These are phyloP conservation scores for Cerrena zonata DNA, from an alignment of 1,284 basidiomycete species.

Conservation along the genomic window DNA sequence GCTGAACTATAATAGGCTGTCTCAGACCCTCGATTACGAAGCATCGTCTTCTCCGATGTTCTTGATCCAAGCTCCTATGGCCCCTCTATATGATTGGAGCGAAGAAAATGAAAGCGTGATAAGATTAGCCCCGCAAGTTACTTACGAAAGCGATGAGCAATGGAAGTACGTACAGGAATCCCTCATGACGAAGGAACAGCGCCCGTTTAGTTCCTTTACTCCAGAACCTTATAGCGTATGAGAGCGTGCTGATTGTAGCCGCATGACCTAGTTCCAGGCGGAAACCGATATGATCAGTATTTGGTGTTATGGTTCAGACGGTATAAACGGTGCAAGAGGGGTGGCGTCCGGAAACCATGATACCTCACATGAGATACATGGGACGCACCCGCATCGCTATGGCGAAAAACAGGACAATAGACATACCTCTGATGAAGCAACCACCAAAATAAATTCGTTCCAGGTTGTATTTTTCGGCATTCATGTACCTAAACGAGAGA, in stretches of 20 bases:
- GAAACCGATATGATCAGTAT: neutral
- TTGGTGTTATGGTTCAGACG: too few relatives aligned
- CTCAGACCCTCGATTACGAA: neutral
- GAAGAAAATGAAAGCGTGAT: too few relatives aligned
- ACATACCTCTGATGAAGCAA: conserved; percentile 92
- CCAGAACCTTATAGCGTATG: conserved; percentile 99
- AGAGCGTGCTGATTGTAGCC: conserved; percentile 93
- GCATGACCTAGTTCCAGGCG: conserved; percentile 71
- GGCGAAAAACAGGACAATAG: too few relatives aligned
- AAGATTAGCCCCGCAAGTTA: too few relatives aligned
- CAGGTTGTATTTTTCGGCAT: conserved; percentile 96
- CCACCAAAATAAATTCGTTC: conserved; percentile 99
- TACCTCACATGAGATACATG: too few relatives aligned
- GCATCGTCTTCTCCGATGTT: conserved; percentile 52
- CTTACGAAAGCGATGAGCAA: conserved; percentile 1
- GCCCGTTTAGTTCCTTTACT: conserved; percentile 96
- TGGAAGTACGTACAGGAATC: conserved; percentile 76
- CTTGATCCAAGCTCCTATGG: conserved; percentile 94
- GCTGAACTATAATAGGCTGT: neutral
- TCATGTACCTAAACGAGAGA: conserved; percentile 90
- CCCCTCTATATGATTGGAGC: conserved; percentile 51
- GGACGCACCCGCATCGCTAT: too few relatives aligned
- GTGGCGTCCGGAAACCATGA: neutral
- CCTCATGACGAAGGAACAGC: conserved; percentile 95
- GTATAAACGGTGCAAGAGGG: neutral